Percentiles rank a stretch among this genome's conserved stretches.
Evolutionary conservation across 441 rosid genomes (phyloP).

Genomic region (Croton laevigatus): DNA sequence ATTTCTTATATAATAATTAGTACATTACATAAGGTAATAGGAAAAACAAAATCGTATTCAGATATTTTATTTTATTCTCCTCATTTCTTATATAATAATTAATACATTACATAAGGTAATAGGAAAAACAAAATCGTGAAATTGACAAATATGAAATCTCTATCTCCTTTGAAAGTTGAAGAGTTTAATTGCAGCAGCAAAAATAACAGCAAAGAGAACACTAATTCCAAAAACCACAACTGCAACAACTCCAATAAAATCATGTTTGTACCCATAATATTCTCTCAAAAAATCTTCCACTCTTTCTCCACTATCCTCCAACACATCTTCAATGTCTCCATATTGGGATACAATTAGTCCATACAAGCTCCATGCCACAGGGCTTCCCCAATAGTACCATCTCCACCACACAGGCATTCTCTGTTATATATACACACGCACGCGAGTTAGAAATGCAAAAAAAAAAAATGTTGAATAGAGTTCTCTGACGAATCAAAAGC

Average conservation of each 20-base stretch:
- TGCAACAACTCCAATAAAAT: conserved; percentile 48
- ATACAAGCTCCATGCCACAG: conserved; percentile 51
- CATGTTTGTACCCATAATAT: conserved; percentile 38
- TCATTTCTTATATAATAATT: background rate
- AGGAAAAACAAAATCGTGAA: background rate
- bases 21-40: background rate
- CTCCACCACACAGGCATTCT: conserved; percentile 61
- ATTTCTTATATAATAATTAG: background rate
- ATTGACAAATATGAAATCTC: background rate
- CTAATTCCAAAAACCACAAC: conserved; percentile 33
- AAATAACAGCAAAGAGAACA: conserved; percentile 35
- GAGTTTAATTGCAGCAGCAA: conserved; percentile 35
- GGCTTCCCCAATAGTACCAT: conserved; percentile 55
- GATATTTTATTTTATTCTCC: too few relatives aligned
- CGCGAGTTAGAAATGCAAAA: too few relatives aligned
- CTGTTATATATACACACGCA: conserved; percentile 20
- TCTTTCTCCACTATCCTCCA: conserved; percentile 16
- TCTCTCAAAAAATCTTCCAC: conserved; percentile 29
- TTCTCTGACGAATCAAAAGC: conserved; percentile 1
- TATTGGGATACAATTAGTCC: conserved; percentile 48
- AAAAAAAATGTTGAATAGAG: background rate
- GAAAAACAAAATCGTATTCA: background rate
- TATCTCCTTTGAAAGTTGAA: conserved; percentile 49
- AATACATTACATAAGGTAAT: background rate
- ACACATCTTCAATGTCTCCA: conserved; percentile 28